phyloP scores from a whole-genome alignment of 331 rosid species.

The Rosa hybrid region DNA sequence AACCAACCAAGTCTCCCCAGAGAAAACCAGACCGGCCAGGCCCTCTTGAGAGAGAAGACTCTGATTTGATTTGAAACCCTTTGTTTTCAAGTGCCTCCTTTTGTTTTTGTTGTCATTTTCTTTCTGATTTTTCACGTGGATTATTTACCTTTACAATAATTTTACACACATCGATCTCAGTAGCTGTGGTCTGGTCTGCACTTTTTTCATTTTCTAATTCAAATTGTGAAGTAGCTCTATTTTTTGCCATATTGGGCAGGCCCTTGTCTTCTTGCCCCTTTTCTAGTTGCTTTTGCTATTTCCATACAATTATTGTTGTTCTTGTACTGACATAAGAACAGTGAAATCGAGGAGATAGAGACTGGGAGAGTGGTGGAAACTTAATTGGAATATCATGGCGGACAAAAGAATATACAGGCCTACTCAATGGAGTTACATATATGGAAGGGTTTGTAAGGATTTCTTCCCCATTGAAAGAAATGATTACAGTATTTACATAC shows the following conservation, averaged over 20 bases:
- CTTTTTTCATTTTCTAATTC: not conserved
- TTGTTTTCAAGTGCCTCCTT: not conserved
- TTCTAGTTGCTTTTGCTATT: not conserved
- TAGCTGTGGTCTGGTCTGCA: not conserved
- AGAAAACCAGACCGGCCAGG: not conserved
- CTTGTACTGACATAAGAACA: not conserved
- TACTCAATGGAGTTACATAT: too few relatives aligned
- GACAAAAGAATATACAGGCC: too few relatives aligned
- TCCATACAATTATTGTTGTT: not conserved
- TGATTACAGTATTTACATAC: too few relatives aligned
- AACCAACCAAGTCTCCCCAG: not conserved
- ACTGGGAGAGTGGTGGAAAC: too few relatives aligned
- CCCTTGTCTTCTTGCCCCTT: not conserved
- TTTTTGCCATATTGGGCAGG: conserved; percentile 10
- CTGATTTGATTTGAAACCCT: not conserved
- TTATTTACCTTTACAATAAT: not conserved
- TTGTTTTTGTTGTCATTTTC: conserved; percentile 5
- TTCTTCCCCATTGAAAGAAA: not conserved
- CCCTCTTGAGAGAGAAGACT: not conserved
- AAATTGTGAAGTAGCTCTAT: not conserved
- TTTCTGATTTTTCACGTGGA: conserved; percentile 14
- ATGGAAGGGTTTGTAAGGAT: too few relatives aligned
- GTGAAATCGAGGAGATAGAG: not conserved
- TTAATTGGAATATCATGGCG: too few relatives aligned
- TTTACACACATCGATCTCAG: not conserved